phyloP scores from a whole-genome alignment of 257 asterid species.

The Hygrophila difformis region DNA sequence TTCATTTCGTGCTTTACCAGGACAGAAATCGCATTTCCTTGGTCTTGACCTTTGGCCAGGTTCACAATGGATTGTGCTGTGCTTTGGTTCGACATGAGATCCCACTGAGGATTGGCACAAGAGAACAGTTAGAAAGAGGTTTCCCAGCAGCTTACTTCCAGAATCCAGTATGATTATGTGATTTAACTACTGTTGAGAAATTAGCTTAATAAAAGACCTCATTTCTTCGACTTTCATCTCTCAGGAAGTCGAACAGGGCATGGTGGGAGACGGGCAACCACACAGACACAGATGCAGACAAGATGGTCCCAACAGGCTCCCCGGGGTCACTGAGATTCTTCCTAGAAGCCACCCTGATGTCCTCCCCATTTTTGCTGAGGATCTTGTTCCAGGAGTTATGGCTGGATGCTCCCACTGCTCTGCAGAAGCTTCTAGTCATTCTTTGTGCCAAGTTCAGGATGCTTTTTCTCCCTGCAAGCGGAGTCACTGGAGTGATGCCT shows the following conservation, averaged over 20 bases:
- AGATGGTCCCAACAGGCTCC: conserved; percentile 74
- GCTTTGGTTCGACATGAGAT: conserved; percentile 52
- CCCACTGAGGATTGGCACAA: conserved; percentile 56
- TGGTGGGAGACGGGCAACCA: conserved; percentile 72
- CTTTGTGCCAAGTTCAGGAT: conserved; percentile 65
- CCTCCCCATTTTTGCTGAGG: conserved; percentile 54
- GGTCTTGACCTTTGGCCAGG: conserved; percentile 77
- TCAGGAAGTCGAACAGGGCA: conserved; percentile 54
- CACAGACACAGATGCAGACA: conserved; percentile 56
- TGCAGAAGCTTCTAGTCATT: conserved; percentile 61
- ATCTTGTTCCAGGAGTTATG: conserved; percentile 68
- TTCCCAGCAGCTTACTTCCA: conserved; percentile 40
- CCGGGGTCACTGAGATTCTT: conserved; percentile 60
- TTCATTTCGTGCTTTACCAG: conserved; percentile 32
- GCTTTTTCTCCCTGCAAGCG: conserved; percentile 84
- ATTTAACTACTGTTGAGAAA: too few species aligned
- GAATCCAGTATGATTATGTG: too few species aligned
- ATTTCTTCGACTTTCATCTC: conserved; percentile 59
- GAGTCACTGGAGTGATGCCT: conserved; percentile 73
- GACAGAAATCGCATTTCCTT: conserved; percentile 61
- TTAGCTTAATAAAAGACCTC: too few species aligned
- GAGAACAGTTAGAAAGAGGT: not conserved
- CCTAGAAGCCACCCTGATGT: conserved; percentile 61
- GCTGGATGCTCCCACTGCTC: conserved; percentile 68
- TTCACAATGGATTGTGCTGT: conserved; percentile 42